phyloP scores from a whole-genome alignment of 2,329 filamentous ascomycete genomes.

The Alternaria gansuensis region DNA sequence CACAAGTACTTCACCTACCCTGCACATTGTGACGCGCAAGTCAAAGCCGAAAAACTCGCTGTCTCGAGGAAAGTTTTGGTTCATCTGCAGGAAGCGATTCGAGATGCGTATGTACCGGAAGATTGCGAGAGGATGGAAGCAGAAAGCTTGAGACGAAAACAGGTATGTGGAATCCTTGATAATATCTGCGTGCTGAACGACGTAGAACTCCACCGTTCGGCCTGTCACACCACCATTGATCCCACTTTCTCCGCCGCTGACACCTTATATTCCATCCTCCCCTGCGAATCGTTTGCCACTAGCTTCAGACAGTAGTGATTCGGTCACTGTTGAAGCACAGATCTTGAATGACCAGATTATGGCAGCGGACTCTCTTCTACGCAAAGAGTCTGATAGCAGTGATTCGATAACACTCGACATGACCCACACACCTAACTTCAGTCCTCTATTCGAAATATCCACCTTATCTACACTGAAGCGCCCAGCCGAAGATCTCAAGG shows the following conservation, averaged over 20 bases:
- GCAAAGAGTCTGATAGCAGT: constrained; percentile 44
- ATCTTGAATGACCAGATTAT: constrained; percentile 48
- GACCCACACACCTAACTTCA: constrained; percentile 33
- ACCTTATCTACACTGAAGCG: constrained; percentile 43
- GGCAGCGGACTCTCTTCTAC: constrained; percentile 46
- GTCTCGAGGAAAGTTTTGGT: constrained; percentile 48
- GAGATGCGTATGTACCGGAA: constrained; percentile 30
- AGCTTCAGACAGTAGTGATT: constrained; percentile 50
- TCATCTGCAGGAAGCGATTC: constrained; percentile 51
- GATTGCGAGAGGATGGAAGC: constrained; percentile 36
- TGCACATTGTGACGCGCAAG: constrained; percentile 29
- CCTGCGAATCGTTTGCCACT: constrained; percentile 51
- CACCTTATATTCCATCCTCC: constrained; percentile 54
- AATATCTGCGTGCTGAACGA: constrained; percentile 25
- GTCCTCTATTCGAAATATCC: constrained; percentile 25
- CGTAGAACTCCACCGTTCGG: constrained; percentile 40
- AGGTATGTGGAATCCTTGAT: constrained; percentile 30
- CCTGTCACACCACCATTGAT: constrained; percentile 60
- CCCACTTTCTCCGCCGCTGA: constrained; percentile 54
- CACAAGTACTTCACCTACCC: constrained; percentile 45
- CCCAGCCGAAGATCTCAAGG: constrained; percentile 51
- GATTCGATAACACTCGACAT: constrained; percentile 47
- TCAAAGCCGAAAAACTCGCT: constrained; percentile 51
- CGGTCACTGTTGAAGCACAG: constrained; percentile 45
- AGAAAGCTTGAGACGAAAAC: constrained; percentile 27